Evolutionary conservation across 768 basidiomycete genomes (phyloP).

Genomic region (Pulveroboletus sp.): DNA sequence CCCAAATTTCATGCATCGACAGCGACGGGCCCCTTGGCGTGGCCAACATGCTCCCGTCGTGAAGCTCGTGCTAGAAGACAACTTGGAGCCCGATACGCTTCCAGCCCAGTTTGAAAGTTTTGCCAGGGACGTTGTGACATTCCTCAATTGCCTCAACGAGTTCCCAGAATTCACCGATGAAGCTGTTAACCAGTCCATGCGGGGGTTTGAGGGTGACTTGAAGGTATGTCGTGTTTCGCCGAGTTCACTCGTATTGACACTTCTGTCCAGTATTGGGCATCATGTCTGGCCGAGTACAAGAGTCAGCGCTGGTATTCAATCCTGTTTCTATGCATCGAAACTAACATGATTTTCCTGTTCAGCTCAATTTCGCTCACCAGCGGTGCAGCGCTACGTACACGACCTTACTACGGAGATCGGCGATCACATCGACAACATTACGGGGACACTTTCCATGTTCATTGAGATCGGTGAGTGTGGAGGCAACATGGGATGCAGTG

Average conservation of each 20-base stretch:
- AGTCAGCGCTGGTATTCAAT: constrained; percentile 26
- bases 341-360: constrained; percentile 6
- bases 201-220: constrained; percentile 49
- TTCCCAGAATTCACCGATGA: constrained; percentile 58
- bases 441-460: constrained; percentile 48
- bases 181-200: constrained; percentile 47
- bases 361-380: constrained; percentile 52
- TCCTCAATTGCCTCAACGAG: constrained; percentile 52
- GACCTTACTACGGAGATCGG: constrained; percentile 51
- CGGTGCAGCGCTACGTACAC: constrained; percentile 55
- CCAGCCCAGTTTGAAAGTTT: constrained; percentile 45
- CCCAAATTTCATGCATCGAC: constrained; percentile 34
- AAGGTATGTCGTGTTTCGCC: constrained; percentile 33
- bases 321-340: not conserved
- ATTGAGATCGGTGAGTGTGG: constrained; percentile 48
- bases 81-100: constrained; percentile 48
- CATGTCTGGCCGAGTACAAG: constrained; percentile 47
- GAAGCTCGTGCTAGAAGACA: constrained; percentile 37
- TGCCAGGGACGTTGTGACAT: constrained; percentile 49
- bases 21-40: constrained; percentile 32
- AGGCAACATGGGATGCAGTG: constrained; percentile 17
- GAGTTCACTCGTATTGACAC: constrained; percentile 5
- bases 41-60: constrained; percentile 35
- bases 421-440: constrained; percentile 52
- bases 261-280: constrained; percentile 48